Evolutionary conservation across 2,329 filamentous ascomycete genomes (phyloP).

Genomic region (Fusarium poae): DNA sequence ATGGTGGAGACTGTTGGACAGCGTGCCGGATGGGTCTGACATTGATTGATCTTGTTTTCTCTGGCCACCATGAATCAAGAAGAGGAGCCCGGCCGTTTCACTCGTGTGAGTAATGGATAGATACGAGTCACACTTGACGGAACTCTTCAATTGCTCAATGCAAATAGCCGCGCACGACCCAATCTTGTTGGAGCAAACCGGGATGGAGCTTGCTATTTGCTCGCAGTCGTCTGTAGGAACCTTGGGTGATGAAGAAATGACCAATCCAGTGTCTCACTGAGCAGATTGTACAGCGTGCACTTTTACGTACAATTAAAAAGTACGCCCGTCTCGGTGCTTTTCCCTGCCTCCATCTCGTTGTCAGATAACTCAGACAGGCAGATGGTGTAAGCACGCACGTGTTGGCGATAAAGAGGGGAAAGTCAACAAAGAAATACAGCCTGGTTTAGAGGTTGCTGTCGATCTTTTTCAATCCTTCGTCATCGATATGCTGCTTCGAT

Average conservation of each 20-base stretch:
- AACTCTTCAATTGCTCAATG: conserved; percentile 29
- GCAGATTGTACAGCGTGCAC: conserved; percentile 21
- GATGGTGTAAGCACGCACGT: conserved; percentile 29
- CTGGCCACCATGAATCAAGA: conserved; percentile 21
- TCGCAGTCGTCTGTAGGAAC: not conserved
- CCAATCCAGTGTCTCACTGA: conserved; percentile 23
- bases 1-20: conserved; percentile 29
- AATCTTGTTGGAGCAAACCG: conserved; percentile 10
- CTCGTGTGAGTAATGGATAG: conserved; percentile 31
- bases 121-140: conserved; percentile 21
- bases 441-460: conserved; percentile 11
- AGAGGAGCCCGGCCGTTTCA: conserved; percentile 37
- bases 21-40: conserved; percentile 15
- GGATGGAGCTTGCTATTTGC: conserved; percentile 27
- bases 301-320: conserved; percentile 39
- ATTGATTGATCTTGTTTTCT: conserved; percentile 25
- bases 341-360: conserved; percentile 8
- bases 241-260: conserved; percentile 15
- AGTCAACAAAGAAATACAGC: conserved; percentile 17
- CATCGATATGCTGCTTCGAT: conserved; percentile 23
- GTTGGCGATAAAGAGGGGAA: conserved; percentile 36
- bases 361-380: not conserved
- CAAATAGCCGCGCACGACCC: conserved; percentile 37
- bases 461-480: conserved; percentile 36
- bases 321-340: conserved; percentile 28